Evolutionary conservation across 2,329 filamentous ascomycete species (phyloP).

Genomic region (Blastomyces silverae): DNA sequence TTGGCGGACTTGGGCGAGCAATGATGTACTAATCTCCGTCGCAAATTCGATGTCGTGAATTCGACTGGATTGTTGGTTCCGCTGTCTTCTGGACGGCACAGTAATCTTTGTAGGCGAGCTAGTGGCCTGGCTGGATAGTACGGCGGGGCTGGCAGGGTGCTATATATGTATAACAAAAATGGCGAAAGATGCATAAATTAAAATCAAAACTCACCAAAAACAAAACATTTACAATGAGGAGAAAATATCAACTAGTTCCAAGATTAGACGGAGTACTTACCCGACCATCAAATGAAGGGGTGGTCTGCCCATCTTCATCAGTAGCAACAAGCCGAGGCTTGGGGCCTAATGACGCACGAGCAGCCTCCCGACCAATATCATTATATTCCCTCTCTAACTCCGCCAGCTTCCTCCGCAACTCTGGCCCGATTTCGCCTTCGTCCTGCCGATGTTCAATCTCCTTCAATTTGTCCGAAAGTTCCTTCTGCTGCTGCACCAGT

Average conservation of each 20-base stretch:
- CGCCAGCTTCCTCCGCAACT: slow-evolving; percentile 71
- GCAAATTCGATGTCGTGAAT: slow-evolving; percentile 97
- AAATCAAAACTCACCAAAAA: not conserved
- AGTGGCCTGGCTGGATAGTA: slow-evolving; percentile 76
- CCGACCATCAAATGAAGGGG: slow-evolving; percentile 43
- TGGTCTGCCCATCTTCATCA: slow-evolving; percentile 47
- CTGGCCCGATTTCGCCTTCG: slow-evolving; percentile 71
- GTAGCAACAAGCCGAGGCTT: slow-evolving; percentile 67
- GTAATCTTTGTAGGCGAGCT: slow-evolving; percentile 83
- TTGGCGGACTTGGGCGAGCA: slow-evolving; percentile 89
- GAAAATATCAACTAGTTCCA: slow-evolving; percentile 14
- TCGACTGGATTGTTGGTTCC: slow-evolving; percentile 81
- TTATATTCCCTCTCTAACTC: slow-evolving; percentile 94
- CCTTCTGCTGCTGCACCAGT: slow-evolving; percentile 76
- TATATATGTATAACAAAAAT: slow-evolving; percentile 31
- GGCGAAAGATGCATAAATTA: slow-evolving; percentile 16
- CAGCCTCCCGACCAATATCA: slow-evolving; percentile 82
- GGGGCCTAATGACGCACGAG: slow-evolving; percentile 78
- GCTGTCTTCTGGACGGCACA: slow-evolving; percentile 77
- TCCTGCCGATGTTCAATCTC: slow-evolving; percentile 74
- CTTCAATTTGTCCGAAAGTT: slow-evolving; percentile 71
- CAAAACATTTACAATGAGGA: slow-evolving; percentile 6
- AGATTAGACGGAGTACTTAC: slow-evolving; percentile 29
- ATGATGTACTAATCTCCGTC: slow-evolving; percentile 92
- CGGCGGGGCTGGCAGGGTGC: slow-evolving; percentile 65